Conservation (phyloP, 139 green algal species). For the Tetraselmis chui region DNA sequence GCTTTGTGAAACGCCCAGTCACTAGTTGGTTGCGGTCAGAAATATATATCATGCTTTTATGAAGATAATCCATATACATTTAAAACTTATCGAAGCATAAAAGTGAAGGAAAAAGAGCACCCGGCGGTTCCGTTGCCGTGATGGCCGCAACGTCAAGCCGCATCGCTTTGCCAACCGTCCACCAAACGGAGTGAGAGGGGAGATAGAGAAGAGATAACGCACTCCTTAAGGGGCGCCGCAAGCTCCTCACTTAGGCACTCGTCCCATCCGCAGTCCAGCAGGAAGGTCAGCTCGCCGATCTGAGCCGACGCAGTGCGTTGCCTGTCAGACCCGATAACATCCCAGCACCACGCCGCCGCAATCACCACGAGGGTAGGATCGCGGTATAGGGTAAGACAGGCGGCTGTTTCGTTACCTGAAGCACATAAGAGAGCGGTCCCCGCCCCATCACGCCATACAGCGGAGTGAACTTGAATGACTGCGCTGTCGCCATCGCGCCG, state of each 20-base stretch:
- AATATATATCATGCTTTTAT: too few relatives aligned
- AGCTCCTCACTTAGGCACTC: slow-evolving; percentile 47
- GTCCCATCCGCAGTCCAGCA: slow-evolving; percentile 92
- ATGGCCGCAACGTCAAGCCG: neutral
- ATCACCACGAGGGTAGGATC: too few relatives aligned
- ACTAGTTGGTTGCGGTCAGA: too few relatives aligned
- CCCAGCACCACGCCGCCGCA: too few relatives aligned
- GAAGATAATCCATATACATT: neutral
- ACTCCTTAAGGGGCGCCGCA: slow-evolving; percentile 54
- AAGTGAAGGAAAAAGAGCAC: neutral
- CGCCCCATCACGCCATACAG: slow-evolving; percentile 41
- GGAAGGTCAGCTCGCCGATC: slow-evolving; percentile 23
- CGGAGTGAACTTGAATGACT: slow-evolving; percentile 37
- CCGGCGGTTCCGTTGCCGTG: neutral
- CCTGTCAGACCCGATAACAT: too few relatives aligned
- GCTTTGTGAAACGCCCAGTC: too few relatives aligned
- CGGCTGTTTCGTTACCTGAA: slow-evolving; percentile 66
- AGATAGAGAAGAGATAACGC: slow-evolving; percentile 1
- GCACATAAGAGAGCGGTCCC: slow-evolving; percentile 61
- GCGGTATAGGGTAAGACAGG: slow-evolving; percentile 31
- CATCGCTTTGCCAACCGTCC: neutral
- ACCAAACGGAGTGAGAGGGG: slow-evolving; percentile 1
- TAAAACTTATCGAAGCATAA: neutral
- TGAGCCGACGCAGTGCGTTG: too few relatives aligned
- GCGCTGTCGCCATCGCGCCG: neutral